Base-by-base conservation (phyloP, 306 rosid species). In the Acacia confusa region DNA sequence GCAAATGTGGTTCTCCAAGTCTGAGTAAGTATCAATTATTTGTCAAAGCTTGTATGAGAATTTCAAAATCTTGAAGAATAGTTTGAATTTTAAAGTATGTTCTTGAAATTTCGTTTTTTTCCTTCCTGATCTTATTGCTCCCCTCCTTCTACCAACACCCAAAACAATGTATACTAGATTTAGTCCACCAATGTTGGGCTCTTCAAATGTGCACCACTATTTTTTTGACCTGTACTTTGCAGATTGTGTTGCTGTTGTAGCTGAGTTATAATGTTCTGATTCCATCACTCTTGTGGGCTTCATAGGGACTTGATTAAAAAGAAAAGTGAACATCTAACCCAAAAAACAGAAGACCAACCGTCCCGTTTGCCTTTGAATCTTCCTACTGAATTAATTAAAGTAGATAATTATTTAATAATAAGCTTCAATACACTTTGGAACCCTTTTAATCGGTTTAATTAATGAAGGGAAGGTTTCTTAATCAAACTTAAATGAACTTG, bases 1-100 rank as follows among this genome's bases (percentile, higher is more conserved):
- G 79, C 90, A 87, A 79, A 87, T 87, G 90, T 87, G 90, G 90
- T 95, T 95, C 90, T 95, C 99, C 75, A 95, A 87, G 80, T 88
- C 99, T 27, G 99, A 95, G 99, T 95, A 90, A 87, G 87, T 88
- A 78, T 69, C 72, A 16, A 25, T 72, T 27, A 19, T 28, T 80
- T 28, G 10, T 50, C 60, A 44, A 25, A 65, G 47, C 69, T 55
- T 40, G 15, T 25, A 1, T 34, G 58, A 73, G 28, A 79, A 69
- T 32, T 73, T 52, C 34, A 30, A 73, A 32, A 30, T 73, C 4
- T 36, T 30, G 32, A 20, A 20, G 27, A 36, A n/a, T 30, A 36
- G 72, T n/a, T 50, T 17, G 17, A 50, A 50, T 50, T 50, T 50
- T 14, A 14, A 15, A 12, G 34, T 74, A 32, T n/a, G 52, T 47